Conservation (phyloP, 176 grass and related monocot species). For the Oryza longistaminata region DNA sequence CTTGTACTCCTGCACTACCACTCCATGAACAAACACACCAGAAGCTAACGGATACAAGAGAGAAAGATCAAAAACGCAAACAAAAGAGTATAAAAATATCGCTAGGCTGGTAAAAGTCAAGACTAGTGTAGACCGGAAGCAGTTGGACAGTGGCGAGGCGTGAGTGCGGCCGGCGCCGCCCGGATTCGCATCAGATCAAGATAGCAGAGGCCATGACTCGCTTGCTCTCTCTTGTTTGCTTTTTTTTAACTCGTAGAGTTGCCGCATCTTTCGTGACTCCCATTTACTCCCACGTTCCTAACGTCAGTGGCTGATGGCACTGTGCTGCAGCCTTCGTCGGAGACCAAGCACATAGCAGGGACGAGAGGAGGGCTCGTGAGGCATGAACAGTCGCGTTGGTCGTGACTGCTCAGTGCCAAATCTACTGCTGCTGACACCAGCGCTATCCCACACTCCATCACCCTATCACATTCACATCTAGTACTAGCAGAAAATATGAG, state of each 20-base stretch:
- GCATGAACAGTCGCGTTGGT: slow-evolving; percentile 4
- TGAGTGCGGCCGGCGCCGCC: slow-evolving; percentile 20
- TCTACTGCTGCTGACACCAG: not conserved
- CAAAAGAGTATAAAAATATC: not conserved
- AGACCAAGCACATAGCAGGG: not conserved
- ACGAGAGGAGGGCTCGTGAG: not conserved
- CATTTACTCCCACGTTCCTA: not conserved
- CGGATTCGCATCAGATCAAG: slow-evolving; percentile 13
- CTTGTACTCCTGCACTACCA: not conserved
- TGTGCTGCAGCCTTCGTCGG: not conserved
- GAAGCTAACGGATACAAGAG: not conserved
- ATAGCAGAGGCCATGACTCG: not conserved
- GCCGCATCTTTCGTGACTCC: slow-evolving; percentile 14
- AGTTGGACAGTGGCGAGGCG: not conserved
- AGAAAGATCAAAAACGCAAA: not conserved
- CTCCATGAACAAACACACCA: not conserved
- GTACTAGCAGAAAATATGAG: not conserved
- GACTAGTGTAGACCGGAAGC: not conserved
- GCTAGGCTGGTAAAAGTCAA: not conserved
- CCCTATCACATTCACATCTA: not conserved
- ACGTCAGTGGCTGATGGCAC: not conserved
- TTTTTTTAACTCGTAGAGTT: not conserved
- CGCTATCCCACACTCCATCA: not conserved
- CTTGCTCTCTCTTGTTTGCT: not conserved
- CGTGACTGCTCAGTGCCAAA: not conserved